Evolutionary conservation across 257 asterid genomes (phyloP), one percentile per base, ranked within the genome.

Genomic region (Misopates orontium): DNA sequence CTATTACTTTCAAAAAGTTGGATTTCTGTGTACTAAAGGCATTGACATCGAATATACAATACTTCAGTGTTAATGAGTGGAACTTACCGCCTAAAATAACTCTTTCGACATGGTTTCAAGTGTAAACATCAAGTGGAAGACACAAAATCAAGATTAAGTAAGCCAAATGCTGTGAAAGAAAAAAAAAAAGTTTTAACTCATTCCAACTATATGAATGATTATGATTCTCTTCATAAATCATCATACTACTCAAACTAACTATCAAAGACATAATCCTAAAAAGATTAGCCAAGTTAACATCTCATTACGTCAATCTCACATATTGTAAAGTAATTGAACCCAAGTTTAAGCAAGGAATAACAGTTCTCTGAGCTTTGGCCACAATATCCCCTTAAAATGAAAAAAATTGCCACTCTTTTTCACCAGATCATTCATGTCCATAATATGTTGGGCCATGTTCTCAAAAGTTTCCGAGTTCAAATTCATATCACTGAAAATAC

Each of bases 101-200:
- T 10, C 45, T 59, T 67, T 36, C 22, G 19, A 4, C 1, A 48
- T 23, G 24, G 63, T 62, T n/a, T n/a, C 18, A 65, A 49, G 28
- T 31, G 77, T 58, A 67, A 53, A 66, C 59, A 42, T 10, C 57
- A 70, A 78, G 77, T 70, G 79, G 74, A 70, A 73, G 64, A 49
- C 23, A 64, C 0, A 57, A 1, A 25, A 60, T 21, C 14, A 50
- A n/a, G n/a, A 60, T 28, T 31, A 57, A 55, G n/a, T n/a, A n/a
- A n/a, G 60, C 71, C 62, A 68, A n/a, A n/a, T n/a, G n/a, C n/a
- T 31, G 49, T 31, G 44, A 50, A 50, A 60, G 42, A 64, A 9
- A 56, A 49, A 62, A 61, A 68, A 56, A 62, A 71, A 62, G 3
- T n/a, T n/a, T 36, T 4, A 1, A 8, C 4, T 5, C 11, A 36